Conservation (phyloP, 352 stramenopile species). For the Globisporangium okanoganense region DNA sequence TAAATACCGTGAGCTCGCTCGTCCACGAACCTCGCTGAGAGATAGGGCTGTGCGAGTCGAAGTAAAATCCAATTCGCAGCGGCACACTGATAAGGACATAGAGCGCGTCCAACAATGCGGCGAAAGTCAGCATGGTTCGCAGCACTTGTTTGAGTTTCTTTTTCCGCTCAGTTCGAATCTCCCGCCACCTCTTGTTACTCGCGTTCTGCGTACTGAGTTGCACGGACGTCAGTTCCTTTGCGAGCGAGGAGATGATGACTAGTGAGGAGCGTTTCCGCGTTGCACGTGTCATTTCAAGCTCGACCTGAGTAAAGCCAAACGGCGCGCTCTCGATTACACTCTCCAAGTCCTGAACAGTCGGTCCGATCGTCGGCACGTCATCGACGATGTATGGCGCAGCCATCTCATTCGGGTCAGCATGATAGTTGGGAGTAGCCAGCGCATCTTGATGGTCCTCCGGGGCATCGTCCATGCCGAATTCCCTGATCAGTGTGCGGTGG, state of each 20-base stretch:
- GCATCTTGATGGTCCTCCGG: not conserved
- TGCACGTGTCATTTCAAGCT: not conserved
- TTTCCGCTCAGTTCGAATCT: conserved; percentile 1
- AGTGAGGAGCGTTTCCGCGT: conserved; percentile 11
- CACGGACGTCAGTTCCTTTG: conserved; percentile 1
- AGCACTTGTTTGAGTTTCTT: not conserved
- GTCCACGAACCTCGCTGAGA: conserved; percentile 18
- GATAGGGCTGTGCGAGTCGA: conserved; percentile 29
- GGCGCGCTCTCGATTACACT: not conserved
- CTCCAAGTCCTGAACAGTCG: conserved; percentile 9
- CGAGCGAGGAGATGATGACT: not conserved
- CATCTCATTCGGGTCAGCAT: not conserved
- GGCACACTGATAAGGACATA: conserved; percentile 37
- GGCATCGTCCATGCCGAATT: not conserved
- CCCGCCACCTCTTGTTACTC: not conserved
- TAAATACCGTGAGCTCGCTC: conserved; percentile 23
- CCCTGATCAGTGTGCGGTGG: not conserved
- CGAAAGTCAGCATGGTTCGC: not conserved
- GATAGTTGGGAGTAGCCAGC: not conserved
- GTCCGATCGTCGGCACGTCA: conserved; percentile 3
- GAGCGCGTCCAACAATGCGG: conserved; percentile 32
- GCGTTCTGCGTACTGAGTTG: conserved; percentile 6
- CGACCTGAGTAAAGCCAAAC: conserved; percentile 18
- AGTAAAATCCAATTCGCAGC: conserved; percentile 38
- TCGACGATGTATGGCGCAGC: conserved; percentile 10